Percentiles rank a stretch among this genome's conserved stretches.
Conservation (phyloP, 768 basidiomycete genomes). For the Termitomyces sp. region DNA sequence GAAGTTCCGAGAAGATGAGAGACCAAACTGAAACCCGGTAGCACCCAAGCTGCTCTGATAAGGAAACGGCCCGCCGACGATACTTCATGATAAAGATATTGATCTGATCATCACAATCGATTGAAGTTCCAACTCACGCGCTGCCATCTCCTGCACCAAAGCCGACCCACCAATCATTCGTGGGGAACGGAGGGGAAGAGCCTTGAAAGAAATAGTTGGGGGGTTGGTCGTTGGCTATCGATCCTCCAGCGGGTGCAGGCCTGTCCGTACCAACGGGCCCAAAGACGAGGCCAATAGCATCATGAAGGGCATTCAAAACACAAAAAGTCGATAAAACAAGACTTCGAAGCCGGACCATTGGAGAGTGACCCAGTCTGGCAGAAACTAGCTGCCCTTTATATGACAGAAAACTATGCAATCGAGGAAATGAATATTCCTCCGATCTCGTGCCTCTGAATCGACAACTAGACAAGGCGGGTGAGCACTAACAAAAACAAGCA, state of each 20-base stretch:
- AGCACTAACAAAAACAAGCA: not conserved
- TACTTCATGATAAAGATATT: constrained; percentile 11
- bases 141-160: constrained; percentile 23
- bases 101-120: not conserved
- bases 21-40: constrained; percentile 25
- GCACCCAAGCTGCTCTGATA: constrained; percentile 23
- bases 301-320: not conserved
- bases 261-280: constrained; percentile 22
- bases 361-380: not conserved
- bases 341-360: constrained; percentile 12
- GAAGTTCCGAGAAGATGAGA: constrained; percentile 23
- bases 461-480: not conserved
- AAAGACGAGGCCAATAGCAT: constrained; percentile 13
- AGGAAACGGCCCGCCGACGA: constrained; percentile 27
- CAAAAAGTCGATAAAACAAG: constrained; percentile 2
- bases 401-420: not conserved
- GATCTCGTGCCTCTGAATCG: not conserved
- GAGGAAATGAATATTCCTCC: constrained; percentile 2
- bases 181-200: constrained; percentile 27
- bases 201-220: constrained; percentile 29
- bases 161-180: constrained; percentile 31
- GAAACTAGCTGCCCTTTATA: constrained; percentile 8
- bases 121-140: constrained; percentile 13
- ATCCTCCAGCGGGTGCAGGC: constrained; percentile 22
- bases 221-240: constrained; percentile 21